Evolutionary conservation across 2,329 filamentous ascomycete genomes (phyloP), one percentile per base, ranked within the genome.

Genomic region (Gnomoniopsis sp.): DNA sequence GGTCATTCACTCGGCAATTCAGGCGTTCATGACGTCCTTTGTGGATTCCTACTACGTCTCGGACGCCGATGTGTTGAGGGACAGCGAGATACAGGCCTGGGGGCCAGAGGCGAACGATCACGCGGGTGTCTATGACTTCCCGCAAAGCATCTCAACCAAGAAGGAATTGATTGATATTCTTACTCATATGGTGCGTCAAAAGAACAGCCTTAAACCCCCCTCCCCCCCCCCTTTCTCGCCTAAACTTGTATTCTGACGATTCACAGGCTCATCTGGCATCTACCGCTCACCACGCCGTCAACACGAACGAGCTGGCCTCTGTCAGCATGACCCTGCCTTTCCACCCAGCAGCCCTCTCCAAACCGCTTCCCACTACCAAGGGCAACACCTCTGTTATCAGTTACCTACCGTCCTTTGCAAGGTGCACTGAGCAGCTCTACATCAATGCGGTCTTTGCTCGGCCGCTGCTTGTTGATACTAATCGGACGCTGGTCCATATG

Each of bases 71-170:
- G 61, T 80, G 11, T 53, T 56, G 1, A 53, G 57, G 3, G 79
- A 81, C 62, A 22, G 49, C 0, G 78, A 81, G 59, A 64, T 81
- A 1, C 72, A 76, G 56, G 68, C 68, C n/a, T 81, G 77, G 77
- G 69, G 77, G 30, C 48, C 53, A 1, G 77, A 81, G 67, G 74
- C 73, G 23, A 71, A 67, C 51, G 68, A 66, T 2, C 59, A 63
- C 1, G 77, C 76, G 0, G 52, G 70, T 56, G 71, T 70, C 1
- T 65, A 74, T 33, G 75, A 79, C 65, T 78, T 80, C 66, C 77
- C 75, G n/a, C 59, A 65, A 11, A 53, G 64, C 6, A 60, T 64
- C 30, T 33, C 58, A 0, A 65, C 65, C 2, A 60, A 55, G n/a
- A 62, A 68, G 36, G 65, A 67, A 1, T 69, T 79, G 8, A 66